Evolutionary conservation across 805 yeast genomes (phyloP).

Genomic region (Candida nanaspora): DNA sequence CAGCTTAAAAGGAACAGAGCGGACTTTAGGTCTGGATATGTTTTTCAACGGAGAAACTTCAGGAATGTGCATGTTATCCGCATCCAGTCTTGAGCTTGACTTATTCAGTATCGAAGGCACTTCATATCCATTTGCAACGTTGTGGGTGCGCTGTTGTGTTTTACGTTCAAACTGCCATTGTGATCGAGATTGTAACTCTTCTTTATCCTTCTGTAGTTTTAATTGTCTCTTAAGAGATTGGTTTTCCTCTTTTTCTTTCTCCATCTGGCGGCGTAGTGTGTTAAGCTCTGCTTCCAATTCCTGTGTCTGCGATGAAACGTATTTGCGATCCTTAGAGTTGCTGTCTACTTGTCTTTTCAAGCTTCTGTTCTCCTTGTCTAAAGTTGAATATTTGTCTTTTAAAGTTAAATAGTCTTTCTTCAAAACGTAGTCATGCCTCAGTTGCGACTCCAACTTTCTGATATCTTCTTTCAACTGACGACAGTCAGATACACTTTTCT

Average conservation of each 20-base stretch:
- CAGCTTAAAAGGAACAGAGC: not conserved
- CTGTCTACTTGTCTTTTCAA: not conserved
- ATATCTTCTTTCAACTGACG: too few relatives aligned
- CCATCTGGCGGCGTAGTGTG: not conserved
- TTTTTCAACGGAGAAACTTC: not conserved
- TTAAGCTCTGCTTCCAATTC: not conserved
- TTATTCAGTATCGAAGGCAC: not conserved
- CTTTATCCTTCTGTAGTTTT: not conserved
- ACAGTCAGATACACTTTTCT: too few relatives aligned
- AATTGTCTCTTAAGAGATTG: not conserved
- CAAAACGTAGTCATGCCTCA: not conserved
- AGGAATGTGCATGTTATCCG: not conserved
- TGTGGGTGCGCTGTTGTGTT: too few relatives aligned
- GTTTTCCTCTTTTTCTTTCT: not conserved
- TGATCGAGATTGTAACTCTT: not conserved
- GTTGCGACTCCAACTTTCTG: too few relatives aligned
- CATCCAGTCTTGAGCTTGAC: not conserved
- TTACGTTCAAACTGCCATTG: too few relatives aligned
- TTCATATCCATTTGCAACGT: too few relatives aligned
- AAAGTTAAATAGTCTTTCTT: not conserved
- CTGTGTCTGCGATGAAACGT: too few relatives aligned
- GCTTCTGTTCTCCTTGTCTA: not conserved
- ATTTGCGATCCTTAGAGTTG: too few relatives aligned
- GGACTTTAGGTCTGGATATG: not conserved
- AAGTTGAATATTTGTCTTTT: not conserved